Evolutionary conservation across 805 yeast genomes (phyloP).

Genomic region (Candida argentea): DNA sequence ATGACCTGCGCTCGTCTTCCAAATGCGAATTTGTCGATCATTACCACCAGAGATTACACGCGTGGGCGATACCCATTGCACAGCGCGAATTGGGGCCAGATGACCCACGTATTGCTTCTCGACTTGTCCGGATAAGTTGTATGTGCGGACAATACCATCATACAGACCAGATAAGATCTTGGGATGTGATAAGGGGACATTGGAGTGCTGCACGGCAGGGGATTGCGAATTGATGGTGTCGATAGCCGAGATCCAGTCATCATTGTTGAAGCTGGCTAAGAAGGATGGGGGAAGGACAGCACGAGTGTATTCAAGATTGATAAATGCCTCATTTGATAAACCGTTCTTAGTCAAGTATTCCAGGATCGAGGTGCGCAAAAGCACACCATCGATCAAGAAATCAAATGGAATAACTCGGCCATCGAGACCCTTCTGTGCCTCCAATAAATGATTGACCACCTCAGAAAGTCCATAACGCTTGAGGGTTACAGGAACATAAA

Average conservation of each 20-base stretch:
- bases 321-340: conserved; percentile 67
- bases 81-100: conserved; percentile 75
- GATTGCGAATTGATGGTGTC: conserved; percentile 36
- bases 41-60: conserved; percentile 79
- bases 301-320: conserved; percentile 81
- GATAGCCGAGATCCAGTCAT: conserved; percentile 89
- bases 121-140: conserved; percentile 72
- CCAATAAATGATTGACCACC: conserved; percentile 84
- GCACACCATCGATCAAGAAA: conserved; percentile 76
- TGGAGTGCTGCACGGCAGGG: conserved; percentile 12
- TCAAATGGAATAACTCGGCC: conserved; percentile 74
- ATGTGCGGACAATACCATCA: conserved; percentile 89
- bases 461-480: conserved; percentile 91
- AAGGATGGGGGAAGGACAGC: conserved; percentile 93
- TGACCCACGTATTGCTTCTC: conserved; percentile 81
- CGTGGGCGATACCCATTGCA: conserved; percentile 66
- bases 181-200: conserved; percentile 25
- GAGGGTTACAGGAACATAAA: conserved; percentile 77
- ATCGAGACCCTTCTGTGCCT: too few relatives aligned
- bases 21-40: conserved; percentile 79
- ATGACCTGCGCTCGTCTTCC: conserved; percentile 59
- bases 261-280: conserved; percentile 78
- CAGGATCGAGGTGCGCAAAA: conserved; percentile 68
- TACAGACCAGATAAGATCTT: conserved; percentile 81
- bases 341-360: conserved; percentile 72